A percentile compares a stretch with the other conserved stretches of the same genome.
phyloP scores from a whole-genome alignment of 2,329 filamentous ascomycete species.

The Neoarthrinium moseri region DNA sequence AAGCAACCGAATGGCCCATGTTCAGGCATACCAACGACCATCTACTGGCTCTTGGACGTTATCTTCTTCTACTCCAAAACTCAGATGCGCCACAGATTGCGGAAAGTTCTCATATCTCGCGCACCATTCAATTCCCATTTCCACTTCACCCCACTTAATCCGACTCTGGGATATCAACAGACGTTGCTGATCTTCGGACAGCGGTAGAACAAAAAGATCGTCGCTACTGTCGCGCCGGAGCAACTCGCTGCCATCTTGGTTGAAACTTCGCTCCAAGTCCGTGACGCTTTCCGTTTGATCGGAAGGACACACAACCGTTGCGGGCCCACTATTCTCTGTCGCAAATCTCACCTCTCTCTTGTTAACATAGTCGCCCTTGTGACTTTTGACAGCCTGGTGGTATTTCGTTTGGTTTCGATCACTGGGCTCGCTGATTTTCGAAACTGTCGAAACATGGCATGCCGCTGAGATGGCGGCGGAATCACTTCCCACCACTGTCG shows the following conservation, averaged over 20 bases:
- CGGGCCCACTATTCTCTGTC: neutral
- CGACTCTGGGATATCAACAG: neutral
- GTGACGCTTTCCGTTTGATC: neutral
- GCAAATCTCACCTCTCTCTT: too few species aligned
- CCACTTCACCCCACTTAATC: neutral
- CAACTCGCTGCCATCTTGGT: neutral
- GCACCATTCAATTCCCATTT: neutral
- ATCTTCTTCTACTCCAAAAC: neutral
- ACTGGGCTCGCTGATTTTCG: too few species aligned
- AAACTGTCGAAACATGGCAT: slow-evolving; percentile 18
- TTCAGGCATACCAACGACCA: neutral
- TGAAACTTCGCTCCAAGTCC: neutral
- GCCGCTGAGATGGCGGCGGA: slow-evolving; percentile 20
- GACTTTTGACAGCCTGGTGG: too few species aligned
- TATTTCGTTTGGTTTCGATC: too few species aligned
- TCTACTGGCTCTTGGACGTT: neutral
- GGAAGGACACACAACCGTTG: neutral
- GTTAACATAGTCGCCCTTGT: too few species aligned
- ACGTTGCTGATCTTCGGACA: neutral
- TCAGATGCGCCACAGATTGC: neutral
- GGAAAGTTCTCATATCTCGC: neutral
- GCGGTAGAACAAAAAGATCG: neutral
- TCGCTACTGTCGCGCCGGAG: neutral
- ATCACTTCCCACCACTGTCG: slow-evolving; percentile 17
- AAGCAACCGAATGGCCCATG: too few species aligned